A percentile compares a stretch with the other conserved stretches of the same genome.
Conservation (phyloP, 2,329 filamentous ascomycete genomes). For the Meredithiella fracta region DNA sequence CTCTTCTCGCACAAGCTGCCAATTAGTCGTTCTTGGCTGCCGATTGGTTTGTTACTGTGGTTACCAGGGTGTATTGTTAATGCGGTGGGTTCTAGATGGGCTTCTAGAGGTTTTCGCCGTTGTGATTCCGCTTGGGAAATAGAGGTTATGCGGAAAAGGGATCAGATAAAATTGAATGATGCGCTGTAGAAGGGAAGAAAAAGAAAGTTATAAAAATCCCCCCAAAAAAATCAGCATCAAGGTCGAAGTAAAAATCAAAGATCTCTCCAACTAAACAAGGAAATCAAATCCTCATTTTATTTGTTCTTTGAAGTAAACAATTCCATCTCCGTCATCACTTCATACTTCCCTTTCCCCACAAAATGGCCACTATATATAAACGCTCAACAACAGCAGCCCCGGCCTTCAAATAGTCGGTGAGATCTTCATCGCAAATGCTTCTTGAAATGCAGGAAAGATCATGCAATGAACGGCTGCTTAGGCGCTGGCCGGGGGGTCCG, state of each 20-base stretch:
- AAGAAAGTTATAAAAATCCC: not conserved
- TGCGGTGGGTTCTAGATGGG: not conserved
- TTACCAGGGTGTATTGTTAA: not conserved
- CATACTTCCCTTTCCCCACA: not conserved
- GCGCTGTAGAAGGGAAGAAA: not conserved
- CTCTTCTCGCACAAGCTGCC: too few relatives aligned
- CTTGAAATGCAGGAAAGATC: too few relatives aligned
- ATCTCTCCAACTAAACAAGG: not conserved
- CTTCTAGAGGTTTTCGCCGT: not conserved
- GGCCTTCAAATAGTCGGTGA: not conserved
- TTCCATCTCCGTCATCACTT: not conserved
- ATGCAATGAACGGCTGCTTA: too few relatives aligned
- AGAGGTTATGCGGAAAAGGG: not conserved
- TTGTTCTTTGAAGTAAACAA: not conserved
- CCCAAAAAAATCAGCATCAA: too few relatives aligned
- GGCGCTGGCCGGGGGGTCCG: too few relatives aligned
- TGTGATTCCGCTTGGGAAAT: not conserved
- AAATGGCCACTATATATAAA: not conserved
- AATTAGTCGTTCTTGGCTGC: not conserved
- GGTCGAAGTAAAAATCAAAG: not conserved
- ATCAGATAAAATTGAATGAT: not conserved
- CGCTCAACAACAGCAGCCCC: not conserved
- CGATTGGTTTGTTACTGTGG: not conserved
- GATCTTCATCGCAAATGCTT: not conserved
- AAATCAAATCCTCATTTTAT: not conserved